These are phyloP conservation scores for Marasmius fiardii DNA, from an alignment of 1,284 basidiomycete species.

Conservation along the genomic window DNA sequence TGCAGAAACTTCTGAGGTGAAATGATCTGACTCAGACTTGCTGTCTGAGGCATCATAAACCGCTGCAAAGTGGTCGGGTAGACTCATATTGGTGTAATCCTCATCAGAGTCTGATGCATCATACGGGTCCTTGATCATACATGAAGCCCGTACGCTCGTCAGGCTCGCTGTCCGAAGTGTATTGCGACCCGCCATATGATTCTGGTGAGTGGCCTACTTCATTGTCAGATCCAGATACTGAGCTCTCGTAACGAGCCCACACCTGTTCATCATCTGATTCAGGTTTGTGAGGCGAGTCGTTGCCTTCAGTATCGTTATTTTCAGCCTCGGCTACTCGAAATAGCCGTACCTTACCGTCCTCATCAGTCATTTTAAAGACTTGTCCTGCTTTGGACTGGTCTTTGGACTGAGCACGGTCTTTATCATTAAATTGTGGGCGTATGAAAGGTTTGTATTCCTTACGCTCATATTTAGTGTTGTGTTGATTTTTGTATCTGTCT, in stretches of 20 bases:
- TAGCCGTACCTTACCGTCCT: not conserved
- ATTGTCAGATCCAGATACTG: not conserved
- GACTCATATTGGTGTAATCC: not conserved
- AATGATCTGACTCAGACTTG: not conserved
- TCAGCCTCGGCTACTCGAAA: constrained; percentile 2
- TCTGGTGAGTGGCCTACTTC: constrained; percentile 1
- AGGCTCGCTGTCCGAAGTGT: not conserved
- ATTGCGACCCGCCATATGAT: constrained; percentile 14
- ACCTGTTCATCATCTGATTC: not conserved
- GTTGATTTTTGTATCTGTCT: not conserved
- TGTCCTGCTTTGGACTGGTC: not conserved
- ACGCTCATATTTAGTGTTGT: not conserved
- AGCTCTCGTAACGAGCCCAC: not conserved
- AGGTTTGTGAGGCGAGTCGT: not conserved
- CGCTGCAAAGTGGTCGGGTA: not conserved
- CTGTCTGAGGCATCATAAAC: not conserved
- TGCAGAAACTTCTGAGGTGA: not conserved
- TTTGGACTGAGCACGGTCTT: not conserved
- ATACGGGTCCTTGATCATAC: constrained; percentile 1
- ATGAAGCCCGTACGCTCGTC: constrained; percentile 1
- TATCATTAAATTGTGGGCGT: not conserved
- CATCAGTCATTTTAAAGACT: constrained; percentile 3
- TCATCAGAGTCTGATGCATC: not conserved
- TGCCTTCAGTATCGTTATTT: not conserved
- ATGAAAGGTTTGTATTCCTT: not conserved